These are phyloP conservation scores for Hygrocybe punicea DNA, from an alignment of 768 basidiomycete genomes.

Conservation along the genomic window DNA sequence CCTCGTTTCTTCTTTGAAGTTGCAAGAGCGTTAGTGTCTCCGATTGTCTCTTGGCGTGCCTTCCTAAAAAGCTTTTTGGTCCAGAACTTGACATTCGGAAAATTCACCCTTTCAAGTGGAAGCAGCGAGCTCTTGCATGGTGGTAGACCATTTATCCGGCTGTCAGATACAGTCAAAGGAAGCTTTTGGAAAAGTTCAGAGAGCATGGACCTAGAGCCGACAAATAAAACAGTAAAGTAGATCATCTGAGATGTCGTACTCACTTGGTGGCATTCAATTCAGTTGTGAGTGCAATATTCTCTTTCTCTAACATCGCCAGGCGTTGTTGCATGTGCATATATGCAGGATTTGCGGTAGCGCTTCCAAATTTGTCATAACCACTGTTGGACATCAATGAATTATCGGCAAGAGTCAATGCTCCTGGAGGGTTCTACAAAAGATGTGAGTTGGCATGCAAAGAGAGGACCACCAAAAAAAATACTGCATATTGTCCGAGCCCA, in stretches of 20 bases:
- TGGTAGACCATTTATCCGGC: neutral
- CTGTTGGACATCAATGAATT: neutral
- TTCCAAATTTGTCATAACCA: neutral
- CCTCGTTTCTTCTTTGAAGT: constrained; percentile 9
- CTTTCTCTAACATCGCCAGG: neutral
- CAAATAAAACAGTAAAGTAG: neutral
- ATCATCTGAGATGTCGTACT: neutral
- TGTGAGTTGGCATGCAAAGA: too few relatives aligned
- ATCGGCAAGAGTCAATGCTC: too few relatives aligned
- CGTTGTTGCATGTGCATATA: constrained; percentile 5
- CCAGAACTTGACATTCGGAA: constrained; percentile 14
- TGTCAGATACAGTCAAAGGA: neutral
- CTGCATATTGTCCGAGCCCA: neutral
- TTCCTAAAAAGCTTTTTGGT: constrained; percentile 1
- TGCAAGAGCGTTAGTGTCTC: constrained; percentile 9
- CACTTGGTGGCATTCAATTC: constrained; percentile 1
- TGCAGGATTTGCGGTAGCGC: neutral
- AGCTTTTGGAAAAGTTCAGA: neutral
- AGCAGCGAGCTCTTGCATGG: neutral
- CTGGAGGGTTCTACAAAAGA: neutral
- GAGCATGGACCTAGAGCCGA: neutral
- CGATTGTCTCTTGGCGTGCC: neutral
- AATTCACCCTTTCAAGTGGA: neutral
- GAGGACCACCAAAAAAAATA: too few relatives aligned
- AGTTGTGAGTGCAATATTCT: neutral